These are phyloP conservation scores for Porogramme epimiltina DNA, from an alignment of 1,284 basidiomycete species.

Conservation along the genomic window DNA sequence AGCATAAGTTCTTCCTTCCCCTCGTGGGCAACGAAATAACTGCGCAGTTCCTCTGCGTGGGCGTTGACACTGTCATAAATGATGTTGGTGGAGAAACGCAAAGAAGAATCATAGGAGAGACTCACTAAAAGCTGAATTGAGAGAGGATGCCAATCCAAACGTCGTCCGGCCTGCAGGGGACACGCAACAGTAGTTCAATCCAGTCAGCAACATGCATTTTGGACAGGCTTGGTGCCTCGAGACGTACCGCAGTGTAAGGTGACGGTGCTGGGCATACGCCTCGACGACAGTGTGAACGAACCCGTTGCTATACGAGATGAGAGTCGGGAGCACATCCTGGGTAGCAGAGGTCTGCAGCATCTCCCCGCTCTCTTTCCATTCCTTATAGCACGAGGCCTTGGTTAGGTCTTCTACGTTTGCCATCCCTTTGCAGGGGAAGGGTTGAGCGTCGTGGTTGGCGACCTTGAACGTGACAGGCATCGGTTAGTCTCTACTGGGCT, in stretches of 20 bases:
- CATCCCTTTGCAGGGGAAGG: neutral
- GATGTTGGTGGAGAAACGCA: neutral
- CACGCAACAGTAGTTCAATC: too few relatives aligned
- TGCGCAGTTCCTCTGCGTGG: conserved; percentile 40
- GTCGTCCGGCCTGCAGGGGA: conserved; percentile 44
- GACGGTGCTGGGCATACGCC: conserved; percentile 10
- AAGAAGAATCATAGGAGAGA: neutral
- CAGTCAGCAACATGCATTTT: neutral
- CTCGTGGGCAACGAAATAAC: conserved; percentile 42
- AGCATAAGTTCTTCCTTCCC: conserved; percentile 38
- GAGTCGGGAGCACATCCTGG: neutral
- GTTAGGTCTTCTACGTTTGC: neutral
- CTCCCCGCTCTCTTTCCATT: neutral
- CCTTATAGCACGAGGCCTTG: neutral
- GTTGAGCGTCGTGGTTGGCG: neutral
- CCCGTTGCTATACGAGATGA: neutral
- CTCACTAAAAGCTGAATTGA: conserved; percentile 7
- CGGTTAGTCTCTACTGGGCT: too few relatives aligned
- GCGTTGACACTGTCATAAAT: conserved; percentile 41
- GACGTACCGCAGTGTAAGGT: conserved; percentile 26
- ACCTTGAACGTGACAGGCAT: conserved; percentile 4
- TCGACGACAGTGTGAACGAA: conserved; percentile 1
- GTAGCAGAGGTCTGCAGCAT: neutral
- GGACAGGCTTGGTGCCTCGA: neutral
- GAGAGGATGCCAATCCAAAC: conserved; percentile 15